Evolutionary conservation across 768 basidiomycete genomes (phyloP).

Genomic region (Kwoniella pini): DNA sequence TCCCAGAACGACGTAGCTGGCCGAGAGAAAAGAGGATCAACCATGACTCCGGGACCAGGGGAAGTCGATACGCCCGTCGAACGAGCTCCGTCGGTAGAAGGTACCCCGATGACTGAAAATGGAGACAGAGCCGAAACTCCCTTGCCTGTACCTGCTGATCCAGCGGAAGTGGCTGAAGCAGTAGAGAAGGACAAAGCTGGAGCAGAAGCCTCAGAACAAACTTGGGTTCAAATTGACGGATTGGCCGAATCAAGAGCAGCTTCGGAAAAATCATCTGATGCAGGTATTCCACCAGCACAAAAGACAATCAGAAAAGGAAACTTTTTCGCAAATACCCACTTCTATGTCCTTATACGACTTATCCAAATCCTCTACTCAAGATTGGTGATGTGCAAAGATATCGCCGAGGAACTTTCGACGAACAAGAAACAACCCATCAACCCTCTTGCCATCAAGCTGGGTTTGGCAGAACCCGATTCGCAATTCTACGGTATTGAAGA

Average conservation of each 20-base stretch:
- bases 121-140: conserved; percentile 47
- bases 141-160: conserved; percentile 45
- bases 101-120: conserved; percentile 36
- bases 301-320: conserved; percentile 43
- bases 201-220: conserved; percentile 51
- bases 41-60: conserved; percentile 42
- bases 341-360: conserved; percentile 84
- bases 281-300: conserved; percentile 5
- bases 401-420: conserved; percentile 67
- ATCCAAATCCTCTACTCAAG: conserved; percentile 91
- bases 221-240: conserved; percentile 53
- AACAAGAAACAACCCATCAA: conserved; percentile 59
- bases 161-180: conserved; percentile 46
- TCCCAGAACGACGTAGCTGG: conserved; percentile 66
- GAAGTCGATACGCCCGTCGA: conserved; percentile 14
- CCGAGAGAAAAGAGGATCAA: conserved; percentile 38
- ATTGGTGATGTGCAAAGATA: conserved; percentile 78
- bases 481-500: conserved; percentile 46
- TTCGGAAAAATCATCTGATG: conserved; percentile 24
- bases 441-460: conserved; percentile 77
- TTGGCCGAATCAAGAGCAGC: conserved; percentile 27
- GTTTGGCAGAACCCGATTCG: conserved; percentile 67
- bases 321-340: conserved; percentile 89
- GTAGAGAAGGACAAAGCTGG: conserved; percentile 48
- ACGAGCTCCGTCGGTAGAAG: conserved; percentile 44